Percentiles rank a stretch among this genome's conserved stretches.
phyloP scores from a whole-genome alignment of 2,329 filamentous ascomycete genomes.

The Bimuria novae-zelandiae region DNA sequence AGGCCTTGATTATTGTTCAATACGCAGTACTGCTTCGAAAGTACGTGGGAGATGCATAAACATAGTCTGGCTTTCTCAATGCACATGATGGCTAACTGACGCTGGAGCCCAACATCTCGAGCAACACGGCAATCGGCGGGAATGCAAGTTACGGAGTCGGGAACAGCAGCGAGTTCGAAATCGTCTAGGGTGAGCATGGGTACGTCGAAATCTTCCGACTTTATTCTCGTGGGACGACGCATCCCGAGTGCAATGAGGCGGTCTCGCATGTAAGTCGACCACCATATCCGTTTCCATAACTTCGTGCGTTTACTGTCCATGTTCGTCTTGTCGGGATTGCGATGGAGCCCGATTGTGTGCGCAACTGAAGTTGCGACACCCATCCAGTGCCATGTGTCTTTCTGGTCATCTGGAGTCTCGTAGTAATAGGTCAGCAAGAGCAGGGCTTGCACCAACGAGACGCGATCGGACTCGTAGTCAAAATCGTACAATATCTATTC shows the following conservation, averaged over 20 bases:
- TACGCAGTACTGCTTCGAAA: conserved; percentile 90
- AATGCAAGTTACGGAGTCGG: conserved; percentile 70
- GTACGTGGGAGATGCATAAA: conserved; percentile 84
- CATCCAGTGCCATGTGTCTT: conserved; percentile 99
- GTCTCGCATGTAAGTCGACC: conserved; percentile 96
- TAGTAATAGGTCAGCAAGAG: conserved; percentile 98
- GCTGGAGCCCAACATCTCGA: conserved; percentile 73
- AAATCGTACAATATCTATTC: conserved; percentile 84
- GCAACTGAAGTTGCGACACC: conserved; percentile 91
- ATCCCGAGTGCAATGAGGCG: conserved; percentile 90
- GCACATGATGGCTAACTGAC: conserved; percentile 82
- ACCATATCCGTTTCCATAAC: conserved; percentile 96
- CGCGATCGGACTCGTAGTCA: conserved; percentile 89
- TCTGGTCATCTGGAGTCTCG: conserved; percentile 94
- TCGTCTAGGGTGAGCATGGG: conserved; percentile 85
- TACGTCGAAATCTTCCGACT: conserved; percentile 91
- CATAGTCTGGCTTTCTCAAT: conserved; percentile 90
- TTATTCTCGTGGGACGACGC: conserved; percentile 89
- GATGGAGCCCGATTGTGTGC: conserved; percentile 90
- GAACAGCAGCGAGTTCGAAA: conserved; percentile 75
- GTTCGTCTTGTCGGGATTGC: conserved; percentile 77
- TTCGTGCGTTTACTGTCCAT: conserved; percentile 76
- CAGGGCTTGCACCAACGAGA: conserved; percentile 84
- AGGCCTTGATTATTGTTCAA: conserved; percentile 79
- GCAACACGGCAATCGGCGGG: conserved; percentile 71